Evolutionary conservation across 2,329 filamentous ascomycete species (phyloP).

Genomic region (Pseudogymnoascus verrucosus): DNA sequence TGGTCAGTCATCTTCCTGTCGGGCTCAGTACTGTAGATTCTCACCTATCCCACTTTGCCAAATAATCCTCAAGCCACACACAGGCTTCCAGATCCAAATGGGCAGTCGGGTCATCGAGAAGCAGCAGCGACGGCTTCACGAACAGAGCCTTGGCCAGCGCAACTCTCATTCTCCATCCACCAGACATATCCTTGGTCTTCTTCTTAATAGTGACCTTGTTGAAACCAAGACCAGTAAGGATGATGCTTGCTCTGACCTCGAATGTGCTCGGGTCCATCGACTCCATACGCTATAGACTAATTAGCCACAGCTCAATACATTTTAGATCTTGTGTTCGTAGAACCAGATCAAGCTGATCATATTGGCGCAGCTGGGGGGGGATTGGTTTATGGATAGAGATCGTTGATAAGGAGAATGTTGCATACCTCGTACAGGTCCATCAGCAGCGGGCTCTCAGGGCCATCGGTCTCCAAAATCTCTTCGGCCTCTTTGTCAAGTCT

Average conservation of each 20-base stretch:
- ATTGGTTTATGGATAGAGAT: not conserved
- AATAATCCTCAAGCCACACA: conserved; percentile 98
- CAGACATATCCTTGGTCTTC: conserved; percentile 99
- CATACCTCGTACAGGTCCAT: conserved; percentile 93
- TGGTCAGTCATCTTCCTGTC: not conserved
- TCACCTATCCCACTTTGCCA: conserved; percentile 86
- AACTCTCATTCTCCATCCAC: conserved; percentile 99
- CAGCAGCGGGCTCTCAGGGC: conserved; percentile 81
- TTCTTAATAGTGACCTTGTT: conserved; percentile 97
- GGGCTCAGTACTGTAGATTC: not conserved
- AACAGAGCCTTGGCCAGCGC: conserved; percentile 95
- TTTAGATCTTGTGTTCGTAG: not conserved
- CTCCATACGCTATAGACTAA: conserved; percentile 73
- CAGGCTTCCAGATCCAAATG: conserved; percentile 99
- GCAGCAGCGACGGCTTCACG: conserved; percentile 90
- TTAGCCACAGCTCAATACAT: conserved; percentile 14
- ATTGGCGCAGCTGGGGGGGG: not conserved
- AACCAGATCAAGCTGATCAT: conserved; percentile 20
- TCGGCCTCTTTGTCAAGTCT: conserved; percentile 84
- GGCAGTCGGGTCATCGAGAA: conserved; percentile 96
- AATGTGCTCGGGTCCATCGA: conserved; percentile 98
- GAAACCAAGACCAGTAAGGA: conserved; percentile 97
- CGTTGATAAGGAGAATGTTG: conserved; percentile 15
- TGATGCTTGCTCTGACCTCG: conserved; percentile 87
- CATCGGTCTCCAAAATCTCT: conserved; percentile 81